Percentiles rank a stretch among this genome's conserved stretches.
Evolutionary conservation across 1,284 basidiomycete genomes (phyloP).

Genomic region (Pseudozyma sp.): DNA sequence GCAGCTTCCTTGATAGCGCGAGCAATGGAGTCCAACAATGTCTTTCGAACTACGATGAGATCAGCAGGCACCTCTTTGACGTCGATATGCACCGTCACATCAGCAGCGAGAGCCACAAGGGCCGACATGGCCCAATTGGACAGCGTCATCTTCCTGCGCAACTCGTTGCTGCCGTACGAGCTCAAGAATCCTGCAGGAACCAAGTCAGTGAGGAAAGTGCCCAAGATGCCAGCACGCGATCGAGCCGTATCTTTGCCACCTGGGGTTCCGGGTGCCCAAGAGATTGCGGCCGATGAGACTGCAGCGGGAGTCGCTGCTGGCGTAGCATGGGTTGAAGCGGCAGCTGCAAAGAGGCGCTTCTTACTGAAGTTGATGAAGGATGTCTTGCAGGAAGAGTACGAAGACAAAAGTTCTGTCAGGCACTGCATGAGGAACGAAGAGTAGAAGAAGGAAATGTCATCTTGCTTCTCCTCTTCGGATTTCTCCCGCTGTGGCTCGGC

Average conservation of each 20-base stretch:
- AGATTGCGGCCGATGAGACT: slow-evolving; percentile 80
- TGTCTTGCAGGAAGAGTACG: slow-evolving; percentile 89
- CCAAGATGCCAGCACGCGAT: slow-evolving; percentile 45
- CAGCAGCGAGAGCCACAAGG: slow-evolving; percentile 89
- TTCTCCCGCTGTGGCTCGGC: slow-evolving; percentile 9
- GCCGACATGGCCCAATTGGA: slow-evolving; percentile 87
- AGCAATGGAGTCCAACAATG: slow-evolving; percentile 87
- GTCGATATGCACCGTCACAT: slow-evolving; percentile 76
- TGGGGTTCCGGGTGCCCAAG: slow-evolving; percentile 72
- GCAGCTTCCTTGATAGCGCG: slow-evolving; percentile 86
- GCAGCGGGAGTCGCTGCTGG: slow-evolving; percentile 77
- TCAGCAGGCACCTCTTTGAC: slow-evolving; percentile 78
- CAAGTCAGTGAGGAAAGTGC: slow-evolving; percentile 62
- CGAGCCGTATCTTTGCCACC: slow-evolving; percentile 30
- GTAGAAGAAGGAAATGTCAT: slow-evolving; percentile 74
- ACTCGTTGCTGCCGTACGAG: slow-evolving; percentile 58
- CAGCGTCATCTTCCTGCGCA: slow-evolving; percentile 65
- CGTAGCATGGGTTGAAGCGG: slow-evolving; percentile 73
- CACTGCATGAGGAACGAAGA: slow-evolving; percentile 90
- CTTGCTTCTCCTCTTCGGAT: slow-evolving; percentile 34
- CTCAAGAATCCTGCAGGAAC: slow-evolving; percentile 67
- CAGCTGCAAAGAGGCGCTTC: slow-evolving; percentile 49
- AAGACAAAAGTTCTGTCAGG: slow-evolving; percentile 90
- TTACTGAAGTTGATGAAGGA: slow-evolving; percentile 85
- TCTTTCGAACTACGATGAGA: slow-evolving; percentile 85